Evolutionary conservation across 257 asterid genomes (phyloP).

Genomic region (Osmanthus fragrans): DNA sequence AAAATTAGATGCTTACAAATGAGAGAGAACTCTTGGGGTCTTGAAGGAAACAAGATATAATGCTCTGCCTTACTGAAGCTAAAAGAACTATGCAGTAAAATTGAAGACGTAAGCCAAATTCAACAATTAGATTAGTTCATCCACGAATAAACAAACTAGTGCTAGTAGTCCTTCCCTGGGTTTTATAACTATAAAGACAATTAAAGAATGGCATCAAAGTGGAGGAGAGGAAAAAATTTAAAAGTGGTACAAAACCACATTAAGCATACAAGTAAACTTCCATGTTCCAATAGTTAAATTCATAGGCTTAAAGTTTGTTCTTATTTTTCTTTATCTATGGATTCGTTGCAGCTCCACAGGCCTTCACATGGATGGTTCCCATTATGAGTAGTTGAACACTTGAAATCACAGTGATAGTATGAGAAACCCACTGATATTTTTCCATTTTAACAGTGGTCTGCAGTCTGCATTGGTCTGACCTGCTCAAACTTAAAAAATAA

Average conservation of each 20-base stretch:
- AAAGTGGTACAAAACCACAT: not conserved
- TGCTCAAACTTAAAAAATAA: not conserved
- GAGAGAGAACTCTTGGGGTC: not conserved
- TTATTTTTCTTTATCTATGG: not conserved
- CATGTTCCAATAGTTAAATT: not conserved
- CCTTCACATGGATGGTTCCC: not conserved
- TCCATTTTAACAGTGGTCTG: not conserved
- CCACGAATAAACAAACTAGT: not conserved
- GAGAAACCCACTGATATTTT: not conserved
- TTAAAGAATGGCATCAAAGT: not conserved
- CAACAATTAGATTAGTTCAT: not conserved
- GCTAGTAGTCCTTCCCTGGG: not conserved
- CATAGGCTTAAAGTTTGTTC: not conserved
- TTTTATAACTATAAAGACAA: not conserved
- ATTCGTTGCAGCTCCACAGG: not conserved
- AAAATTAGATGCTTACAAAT: too few species aligned
- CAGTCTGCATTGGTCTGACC: not conserved
- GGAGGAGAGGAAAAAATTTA: not conserved
- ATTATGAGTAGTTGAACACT: not conserved
- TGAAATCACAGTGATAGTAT: not conserved
- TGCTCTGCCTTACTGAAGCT: not conserved
- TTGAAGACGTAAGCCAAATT: not conserved
- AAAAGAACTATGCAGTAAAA: not conserved
- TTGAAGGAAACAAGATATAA: not conserved
- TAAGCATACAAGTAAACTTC: not conserved